Evolutionary conservation across 2,329 filamentous ascomycete species (phyloP).

Genomic region (Lithohypha guttulata): DNA sequence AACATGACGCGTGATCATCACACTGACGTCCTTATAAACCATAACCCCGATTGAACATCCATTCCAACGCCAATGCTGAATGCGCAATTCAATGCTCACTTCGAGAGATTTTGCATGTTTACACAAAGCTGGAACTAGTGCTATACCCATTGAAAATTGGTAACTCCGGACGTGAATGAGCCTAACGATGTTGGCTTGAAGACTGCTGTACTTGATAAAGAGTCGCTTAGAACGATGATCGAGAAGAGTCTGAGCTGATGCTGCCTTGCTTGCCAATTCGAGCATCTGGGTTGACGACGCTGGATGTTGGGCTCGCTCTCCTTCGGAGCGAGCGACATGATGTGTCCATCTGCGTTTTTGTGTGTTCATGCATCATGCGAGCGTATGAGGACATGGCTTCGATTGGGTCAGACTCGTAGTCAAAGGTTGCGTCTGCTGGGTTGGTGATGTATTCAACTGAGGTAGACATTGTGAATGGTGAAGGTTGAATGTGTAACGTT

Average conservation of each 20-base stretch:
- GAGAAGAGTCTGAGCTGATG: constrained; percentile 17
- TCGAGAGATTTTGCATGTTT: too few relatives aligned
- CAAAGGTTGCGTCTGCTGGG: constrained; percentile 11
- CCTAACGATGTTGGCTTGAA: too few relatives aligned
- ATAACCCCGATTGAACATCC: too few relatives aligned
- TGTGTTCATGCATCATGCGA: constrained; percentile 53
- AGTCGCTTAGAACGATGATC: constrained; percentile 18
- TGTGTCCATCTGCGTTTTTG: constrained; percentile 54
- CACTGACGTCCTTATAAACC: too few relatives aligned
- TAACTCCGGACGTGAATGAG: neutral
- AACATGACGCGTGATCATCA: too few relatives aligned
- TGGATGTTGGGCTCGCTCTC: constrained; percentile 18
- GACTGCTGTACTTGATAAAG: neutral
- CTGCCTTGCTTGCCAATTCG: constrained; percentile 12
- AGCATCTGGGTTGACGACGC: constrained; percentile 15
- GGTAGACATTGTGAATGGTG: constrained; percentile 16
- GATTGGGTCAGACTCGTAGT: constrained; percentile 19
- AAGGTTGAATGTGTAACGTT: too few relatives aligned
- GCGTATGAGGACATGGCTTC: constrained; percentile 37
- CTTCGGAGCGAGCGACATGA: constrained; percentile 38
- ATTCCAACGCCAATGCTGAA: too few relatives aligned
- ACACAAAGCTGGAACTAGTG: too few relatives aligned
- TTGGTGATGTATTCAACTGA: constrained; percentile 18
- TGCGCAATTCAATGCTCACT: too few relatives aligned
- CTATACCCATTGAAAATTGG: neutral